Evolutionary conservation across 2,329 filamentous ascomycete genomes (phyloP).

Genomic region (Epichloe coenophiala): DNA sequence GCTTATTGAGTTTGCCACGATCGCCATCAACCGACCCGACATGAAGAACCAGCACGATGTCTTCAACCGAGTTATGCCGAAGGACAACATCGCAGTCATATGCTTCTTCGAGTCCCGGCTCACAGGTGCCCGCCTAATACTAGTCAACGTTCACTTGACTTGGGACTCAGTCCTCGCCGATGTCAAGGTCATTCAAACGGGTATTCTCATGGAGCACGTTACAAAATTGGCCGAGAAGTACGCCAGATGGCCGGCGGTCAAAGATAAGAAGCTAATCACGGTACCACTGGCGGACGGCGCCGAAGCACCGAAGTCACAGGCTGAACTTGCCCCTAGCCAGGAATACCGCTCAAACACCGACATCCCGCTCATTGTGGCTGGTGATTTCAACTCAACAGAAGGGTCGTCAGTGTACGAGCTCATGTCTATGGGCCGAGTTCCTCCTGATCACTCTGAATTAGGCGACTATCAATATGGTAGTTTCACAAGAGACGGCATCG

Average conservation of each 20-base stretch:
- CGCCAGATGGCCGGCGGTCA: constrained; percentile 62
- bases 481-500: constrained; percentile 83
- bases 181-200: constrained; percentile 92
- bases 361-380: constrained; percentile 82
- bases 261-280: constrained; percentile 58
- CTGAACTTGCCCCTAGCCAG: constrained; percentile 65
- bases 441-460: constrained; percentile 68
- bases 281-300: constrained; percentile 30
- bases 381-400: constrained; percentile 86
- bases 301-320: constrained; percentile 32
- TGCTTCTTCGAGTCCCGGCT: constrained; percentile 84
- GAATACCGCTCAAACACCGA: constrained; percentile 78
- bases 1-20: constrained; percentile 79
- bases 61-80: constrained; percentile 96
- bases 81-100: constrained; percentile 90
- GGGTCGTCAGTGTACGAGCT: constrained; percentile 88
- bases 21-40: constrained; percentile 86
- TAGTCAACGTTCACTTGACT: constrained; percentile 87
- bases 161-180: constrained; percentile 88
- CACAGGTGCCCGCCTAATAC: constrained; percentile 82
- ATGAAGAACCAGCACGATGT: constrained; percentile 97
- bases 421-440: constrained; percentile 65
- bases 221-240: constrained; percentile 79
- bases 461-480: constrained; percentile 76
- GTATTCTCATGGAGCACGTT: constrained; percentile 86